Conservation (phyloP, 2,329 filamentous ascomycete species). For the Alternaria infectoria region DNA sequence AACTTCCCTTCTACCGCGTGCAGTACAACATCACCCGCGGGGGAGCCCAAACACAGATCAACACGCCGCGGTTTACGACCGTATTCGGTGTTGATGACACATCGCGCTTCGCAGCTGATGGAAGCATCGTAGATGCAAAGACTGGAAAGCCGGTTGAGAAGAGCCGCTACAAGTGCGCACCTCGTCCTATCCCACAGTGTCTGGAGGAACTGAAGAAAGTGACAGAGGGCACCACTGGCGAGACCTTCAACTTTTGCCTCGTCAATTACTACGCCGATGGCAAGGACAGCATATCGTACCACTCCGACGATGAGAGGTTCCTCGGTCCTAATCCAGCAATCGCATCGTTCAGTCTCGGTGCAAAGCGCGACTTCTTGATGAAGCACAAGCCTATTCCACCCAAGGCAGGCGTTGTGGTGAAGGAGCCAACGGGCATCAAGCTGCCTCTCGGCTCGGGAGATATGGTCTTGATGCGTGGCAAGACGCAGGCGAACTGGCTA, state of each 20-base stretch:
- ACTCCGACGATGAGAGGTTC: conserved; percentile 82
- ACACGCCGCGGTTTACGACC: conserved; percentile 66
- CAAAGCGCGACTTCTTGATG: conserved; percentile 75
- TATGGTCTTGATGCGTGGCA: conserved; percentile 79
- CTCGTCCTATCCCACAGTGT: conserved; percentile 74
- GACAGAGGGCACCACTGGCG: conserved; percentile 70
- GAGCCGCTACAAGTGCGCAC: conserved; percentile 64
- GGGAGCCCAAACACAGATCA: conserved; percentile 67
- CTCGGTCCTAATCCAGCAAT: conserved; percentile 73
- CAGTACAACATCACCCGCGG: conserved; percentile 74
- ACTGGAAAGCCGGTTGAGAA: conserved; percentile 49
- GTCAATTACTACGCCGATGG: conserved; percentile 86
- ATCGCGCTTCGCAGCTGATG: conserved; percentile 58
- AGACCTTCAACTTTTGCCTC: conserved; percentile 77
- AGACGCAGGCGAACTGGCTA: conserved; percentile 75
- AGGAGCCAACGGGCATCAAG: conserved; percentile 56
- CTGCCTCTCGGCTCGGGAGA: conserved; percentile 69
- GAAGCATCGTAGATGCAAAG: conserved; percentile 51
- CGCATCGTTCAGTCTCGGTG: conserved; percentile 76
- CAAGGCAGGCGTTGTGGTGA: conserved; percentile 33
- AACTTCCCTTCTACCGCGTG: conserved; percentile 78
- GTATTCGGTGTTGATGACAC: conserved; percentile 70
- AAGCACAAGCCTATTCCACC: conserved; percentile 71
- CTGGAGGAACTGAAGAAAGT: conserved; percentile 67
- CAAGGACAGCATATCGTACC: conserved; percentile 77